Conservation (phyloP, 73 alveolate species). For the Tetrahymena borealis region DNA sequence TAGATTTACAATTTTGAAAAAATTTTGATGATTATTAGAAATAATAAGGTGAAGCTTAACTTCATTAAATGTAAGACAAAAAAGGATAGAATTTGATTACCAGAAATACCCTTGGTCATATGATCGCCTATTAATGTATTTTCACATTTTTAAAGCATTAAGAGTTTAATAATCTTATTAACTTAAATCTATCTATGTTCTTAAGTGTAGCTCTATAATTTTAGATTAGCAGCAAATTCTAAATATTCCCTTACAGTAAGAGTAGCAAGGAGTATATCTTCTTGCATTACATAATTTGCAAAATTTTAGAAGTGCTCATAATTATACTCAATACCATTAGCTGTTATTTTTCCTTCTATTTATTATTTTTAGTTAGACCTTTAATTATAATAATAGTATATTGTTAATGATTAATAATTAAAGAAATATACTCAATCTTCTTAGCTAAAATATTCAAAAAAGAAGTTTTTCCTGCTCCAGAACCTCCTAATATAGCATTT, state of each 20-base stretch:
- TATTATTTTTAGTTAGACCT: background rate
- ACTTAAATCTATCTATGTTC: background rate
- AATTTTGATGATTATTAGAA: background rate
- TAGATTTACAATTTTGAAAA: background rate
- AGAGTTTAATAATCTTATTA: background rate
- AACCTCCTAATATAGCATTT: background rate
- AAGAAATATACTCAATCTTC: background rate
- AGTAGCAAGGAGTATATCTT: slow-evolving; percentile 71
- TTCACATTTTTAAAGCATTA: background rate
- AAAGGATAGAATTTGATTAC: background rate
- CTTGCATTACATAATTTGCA: slow-evolving; percentile 77
- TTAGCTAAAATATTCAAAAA: background rate
- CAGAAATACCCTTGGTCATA: background rate
- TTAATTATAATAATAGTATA: background rate
- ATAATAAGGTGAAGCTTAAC: background rate
- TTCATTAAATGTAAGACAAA: background rate
- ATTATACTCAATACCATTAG: slow-evolving; percentile 63
- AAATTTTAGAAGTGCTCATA: slow-evolving; percentile 47
- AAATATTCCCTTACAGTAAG: slow-evolving; percentile 78
- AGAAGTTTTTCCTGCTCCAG: background rate
- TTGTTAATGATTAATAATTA: background rate
- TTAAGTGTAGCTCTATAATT: background rate
- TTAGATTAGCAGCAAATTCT: slow-evolving; percentile 77
- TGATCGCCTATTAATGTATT: background rate
- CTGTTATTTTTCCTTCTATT: slow-evolving; percentile 63